A percentile compares a stretch with the other conserved stretches of the same genome.
Evolutionary conservation across 129 eudicot species (phyloP).

Genomic region (Escallonia herrerae): DNA sequence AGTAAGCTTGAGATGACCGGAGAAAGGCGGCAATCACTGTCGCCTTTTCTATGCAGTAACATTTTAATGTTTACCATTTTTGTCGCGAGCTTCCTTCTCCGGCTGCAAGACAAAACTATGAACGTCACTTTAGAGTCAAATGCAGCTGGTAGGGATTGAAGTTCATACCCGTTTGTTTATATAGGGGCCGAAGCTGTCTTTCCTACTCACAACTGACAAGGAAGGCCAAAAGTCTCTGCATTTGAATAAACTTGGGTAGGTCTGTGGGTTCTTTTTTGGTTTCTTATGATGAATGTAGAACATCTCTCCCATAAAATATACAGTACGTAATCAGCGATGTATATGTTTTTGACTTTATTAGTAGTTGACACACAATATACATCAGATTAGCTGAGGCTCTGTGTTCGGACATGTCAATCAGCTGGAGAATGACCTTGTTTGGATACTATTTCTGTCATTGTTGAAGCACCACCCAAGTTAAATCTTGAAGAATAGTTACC

Average conservation of each 20-base stretch:
- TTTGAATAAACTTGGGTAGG: constrained; percentile 17
- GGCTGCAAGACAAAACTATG: constrained; percentile 7
- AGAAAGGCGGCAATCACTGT: neutral
- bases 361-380: constrained; percentile 11
- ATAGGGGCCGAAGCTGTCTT: constrained; percentile 21
- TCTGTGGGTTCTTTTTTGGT: constrained; percentile 11
- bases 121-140: constrained; percentile 12
- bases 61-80: constrained; percentile 3
- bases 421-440: too few relatives aligned
- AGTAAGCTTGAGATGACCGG: neutral
- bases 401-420: constrained; percentile 24
- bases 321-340: constrained; percentile 9
- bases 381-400: constrained; percentile 12
- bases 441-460: too few relatives aligned
- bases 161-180: constrained; percentile 18
- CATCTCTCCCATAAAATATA: constrained; percentile 1
- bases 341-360: constrained; percentile 12
- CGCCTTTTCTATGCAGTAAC: too few relatives aligned
- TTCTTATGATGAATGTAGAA: constrained; percentile 1
- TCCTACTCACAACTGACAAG: constrained; percentile 8
- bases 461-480: too few relatives aligned
- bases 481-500: too few relatives aligned
- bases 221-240: constrained; percentile 18
- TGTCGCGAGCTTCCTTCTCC: constrained; percentile 11
- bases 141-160: constrained; percentile 16